Evolutionary conservation across 192 early-diverging fungal genomes (phyloP).

Genomic region (Backusella morwellensis): DNA sequence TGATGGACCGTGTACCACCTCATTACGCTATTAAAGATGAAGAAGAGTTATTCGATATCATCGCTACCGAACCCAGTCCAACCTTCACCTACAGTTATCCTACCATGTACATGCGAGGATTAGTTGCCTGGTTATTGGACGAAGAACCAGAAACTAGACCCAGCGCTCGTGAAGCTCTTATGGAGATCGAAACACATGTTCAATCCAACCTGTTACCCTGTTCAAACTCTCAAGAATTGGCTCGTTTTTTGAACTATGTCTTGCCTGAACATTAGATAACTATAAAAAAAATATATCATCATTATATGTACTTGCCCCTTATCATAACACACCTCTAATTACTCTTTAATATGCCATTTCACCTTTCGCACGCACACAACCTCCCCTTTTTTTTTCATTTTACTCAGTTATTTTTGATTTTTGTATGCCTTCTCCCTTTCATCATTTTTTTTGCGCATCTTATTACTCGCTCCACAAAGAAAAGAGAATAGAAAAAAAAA

Average conservation of each 20-base stretch:
- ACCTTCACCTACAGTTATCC: constrained; percentile 42
- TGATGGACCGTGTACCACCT: constrained; percentile 49
- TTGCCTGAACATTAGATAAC: constrained; percentile 27
- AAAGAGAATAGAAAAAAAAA: constrained; percentile 10
- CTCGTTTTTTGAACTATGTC: constrained; percentile 28
- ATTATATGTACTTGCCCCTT: neutral
- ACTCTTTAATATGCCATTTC: neutral
- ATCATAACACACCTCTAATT: neutral
- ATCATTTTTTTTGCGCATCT: neutral
- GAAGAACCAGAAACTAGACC: constrained; percentile 35
- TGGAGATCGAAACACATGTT: constrained; percentile 40
- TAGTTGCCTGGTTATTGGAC: constrained; percentile 41
- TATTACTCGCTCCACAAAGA: neutral
- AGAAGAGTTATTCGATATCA: constrained; percentile 40
- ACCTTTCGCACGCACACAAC: neutral
- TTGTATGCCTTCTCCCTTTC: neutral
- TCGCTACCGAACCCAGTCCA: constrained; percentile 35
- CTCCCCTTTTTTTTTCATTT: neutral
- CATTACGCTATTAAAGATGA: constrained; percentile 45
- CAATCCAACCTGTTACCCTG: constrained; percentile 30
- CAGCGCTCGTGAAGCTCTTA: constrained; percentile 32
- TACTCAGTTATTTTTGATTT: neutral
- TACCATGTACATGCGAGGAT: constrained; percentile 42
- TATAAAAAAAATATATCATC: neutral
- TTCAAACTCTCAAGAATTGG: constrained; percentile 25